Percentiles rank a stretch among this genome's conserved stretches.
These are phyloP conservation scores for Salix exigua DNA, from an alignment of 345 rosid species.

Conservation along the genomic window DNA sequence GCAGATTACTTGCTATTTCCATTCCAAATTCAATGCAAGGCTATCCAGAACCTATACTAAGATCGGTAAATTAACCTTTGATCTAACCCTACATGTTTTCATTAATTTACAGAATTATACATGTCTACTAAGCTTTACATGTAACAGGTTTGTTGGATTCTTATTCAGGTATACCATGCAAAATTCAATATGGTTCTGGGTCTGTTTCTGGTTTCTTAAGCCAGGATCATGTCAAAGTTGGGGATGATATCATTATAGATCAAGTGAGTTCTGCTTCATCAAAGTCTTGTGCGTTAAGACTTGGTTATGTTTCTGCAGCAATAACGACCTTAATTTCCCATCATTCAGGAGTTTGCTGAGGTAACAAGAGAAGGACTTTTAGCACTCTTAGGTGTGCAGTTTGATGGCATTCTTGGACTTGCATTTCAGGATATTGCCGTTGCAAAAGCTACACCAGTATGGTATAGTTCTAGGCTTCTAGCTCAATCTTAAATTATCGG, in stretches of 20 bases:
- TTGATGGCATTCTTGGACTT: conserved; percentile 44
- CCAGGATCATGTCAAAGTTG: conserved; percentile 51
- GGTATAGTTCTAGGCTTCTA: conserved; percentile 29
- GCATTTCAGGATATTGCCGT: conserved; percentile 22
- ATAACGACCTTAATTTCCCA: background rate
- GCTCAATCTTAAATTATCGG: background rate
- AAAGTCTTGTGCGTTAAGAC: conserved; percentile 3
- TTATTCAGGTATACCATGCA: conserved; percentile 45
- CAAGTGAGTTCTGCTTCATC: conserved; percentile 34
- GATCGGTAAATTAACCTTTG: conserved; percentile 39
- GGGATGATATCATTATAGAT: conserved; percentile 36
- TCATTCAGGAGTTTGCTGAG: conserved; percentile 52
- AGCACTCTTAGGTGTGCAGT: conserved; percentile 36
- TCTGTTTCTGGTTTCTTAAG: conserved; percentile 50
- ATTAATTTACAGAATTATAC: no score
- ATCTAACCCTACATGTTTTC: background rate
- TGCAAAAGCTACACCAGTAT: conserved; percentile 44
- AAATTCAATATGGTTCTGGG: conserved; percentile 42
- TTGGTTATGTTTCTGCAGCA: background rate
- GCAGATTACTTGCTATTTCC: conserved; percentile 58
- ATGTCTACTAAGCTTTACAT: background rate
- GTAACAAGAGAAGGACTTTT: conserved; percentile 43
- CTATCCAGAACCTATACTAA: conserved; percentile 47
- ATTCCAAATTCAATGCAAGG: conserved; percentile 48
- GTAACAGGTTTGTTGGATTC: background rate